Evolutionary conservation across 2,329 filamentous ascomycete genomes (phyloP), one percentile per base, ranked within the genome.

Genomic region (Talaromyces sp.): DNA sequence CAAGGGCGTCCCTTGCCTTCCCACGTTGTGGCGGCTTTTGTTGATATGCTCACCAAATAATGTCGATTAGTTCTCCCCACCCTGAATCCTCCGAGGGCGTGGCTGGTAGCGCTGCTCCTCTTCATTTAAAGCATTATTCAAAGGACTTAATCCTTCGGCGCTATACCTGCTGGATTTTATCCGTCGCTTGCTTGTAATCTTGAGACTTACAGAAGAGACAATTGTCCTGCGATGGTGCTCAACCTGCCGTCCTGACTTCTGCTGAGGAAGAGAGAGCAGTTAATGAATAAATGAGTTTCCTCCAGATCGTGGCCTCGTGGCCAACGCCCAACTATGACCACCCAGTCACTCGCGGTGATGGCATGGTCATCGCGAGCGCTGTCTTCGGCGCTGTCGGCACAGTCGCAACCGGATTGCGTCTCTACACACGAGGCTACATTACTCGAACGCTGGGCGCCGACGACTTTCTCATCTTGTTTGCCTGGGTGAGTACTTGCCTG

Each of bases 311-410:
- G 56, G 56, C 56, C 56, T 52, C 57, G 6, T 82, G 79, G 80
- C 80, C 81, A 9, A 65, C 57, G 41, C 76, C 80, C 8, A 82
- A 83, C 63, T 78, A 79, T 63, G 61, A 74, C 55, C 66, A 82
- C 63, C 81, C 80, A 8, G 69, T 69, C 12, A 77, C 74, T 32
- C 74, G 78, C 61, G 78, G 78, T n/a, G 74, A 77, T 65, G 74
- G 66, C 46, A 74, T 77, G 21, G 68, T 80, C 11, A 70, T 80
- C 27, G 68, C 78, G 6, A 74, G 77, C 26, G 65, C 78, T 4
- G 61, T 79, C 3, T 69, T 78, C 35, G 67, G 76, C 26, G 65
- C 64, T 6, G 52, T 81, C 3, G 74, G 77, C 1, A 69, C 77
- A 14, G 24, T 78, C 0, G 68, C 79, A 1, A 77, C 79, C 56